Percentiles rank a stretch among this genome's conserved stretches.
Evolutionary conservation across 495 filamentous ascomycete species (phyloP).

Genomic region (Xylaria curta): DNA sequence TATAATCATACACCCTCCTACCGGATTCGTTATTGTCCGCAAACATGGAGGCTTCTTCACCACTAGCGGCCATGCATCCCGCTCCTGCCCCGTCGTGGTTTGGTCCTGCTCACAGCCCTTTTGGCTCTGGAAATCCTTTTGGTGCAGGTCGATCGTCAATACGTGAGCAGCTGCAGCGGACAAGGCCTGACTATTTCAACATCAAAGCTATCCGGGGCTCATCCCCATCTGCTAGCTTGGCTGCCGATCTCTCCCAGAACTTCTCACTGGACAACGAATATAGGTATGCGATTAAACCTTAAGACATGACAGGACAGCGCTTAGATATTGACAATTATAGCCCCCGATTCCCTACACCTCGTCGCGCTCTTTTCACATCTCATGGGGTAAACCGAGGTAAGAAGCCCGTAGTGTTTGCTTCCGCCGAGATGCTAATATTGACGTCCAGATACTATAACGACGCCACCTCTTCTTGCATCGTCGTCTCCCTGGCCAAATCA

Average conservation of each 20-base stretch:
- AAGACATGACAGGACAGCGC: neutral
- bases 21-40: constrained; percentile 13
- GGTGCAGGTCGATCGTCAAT: constrained; percentile 48
- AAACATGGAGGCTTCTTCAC: constrained; percentile 90
- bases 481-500: constrained; percentile 74
- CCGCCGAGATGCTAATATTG: constrained; percentile 20
- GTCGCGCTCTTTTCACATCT: constrained; percentile 89
- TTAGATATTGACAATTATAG: constrained; percentile 53
- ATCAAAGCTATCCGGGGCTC: constrained; percentile 78
- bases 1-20: constrained; percentile 32
- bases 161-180: constrained; percentile 63
- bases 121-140: constrained; percentile 69
- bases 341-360: constrained; percentile 88
- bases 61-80: constrained; percentile 92
- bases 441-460: constrained; percentile 71
- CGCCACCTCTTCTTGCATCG: constrained; percentile 81
- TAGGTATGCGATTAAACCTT: constrained; percentile 64
- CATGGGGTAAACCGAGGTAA: constrained; percentile 58
- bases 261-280: constrained; percentile 84
- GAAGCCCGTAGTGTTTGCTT: constrained; percentile 19
- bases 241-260: constrained; percentile 94
- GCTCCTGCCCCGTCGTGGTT: constrained; percentile 63
- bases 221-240: constrained; percentile 87
- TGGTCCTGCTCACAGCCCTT: constrained; percentile 57
- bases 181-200: constrained; percentile 74